A percentile compares a stretch with the other conserved stretches of the same genome.
Conservation (phyloP, 345 rosid genomes). For the Pistacia integerrima region DNA sequence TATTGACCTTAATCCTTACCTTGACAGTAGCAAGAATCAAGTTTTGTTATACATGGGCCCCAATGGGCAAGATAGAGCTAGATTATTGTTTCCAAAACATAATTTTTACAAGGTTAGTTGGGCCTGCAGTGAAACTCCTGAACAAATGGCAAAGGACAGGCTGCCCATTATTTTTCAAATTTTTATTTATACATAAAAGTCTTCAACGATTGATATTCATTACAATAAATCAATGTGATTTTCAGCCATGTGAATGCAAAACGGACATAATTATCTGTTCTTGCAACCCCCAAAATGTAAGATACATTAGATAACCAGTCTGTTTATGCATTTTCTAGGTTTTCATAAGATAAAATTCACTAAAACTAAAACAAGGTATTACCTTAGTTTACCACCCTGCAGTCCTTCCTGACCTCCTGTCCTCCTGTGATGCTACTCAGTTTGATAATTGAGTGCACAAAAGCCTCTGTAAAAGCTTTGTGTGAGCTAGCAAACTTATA, state of each 20-base stretch:
- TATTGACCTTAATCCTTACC: no score
- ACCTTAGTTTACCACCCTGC: conserved; percentile 43
- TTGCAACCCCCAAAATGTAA: neutral
- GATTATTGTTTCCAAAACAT: no score
- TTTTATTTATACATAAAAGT: no score
- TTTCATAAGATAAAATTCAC: conserved; percentile 4
- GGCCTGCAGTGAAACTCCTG: no score
- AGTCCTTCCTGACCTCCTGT: conserved; percentile 50
- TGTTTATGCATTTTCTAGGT: conserved; percentile 8
- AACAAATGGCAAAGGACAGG: no score
- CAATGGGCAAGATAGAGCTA: no score
- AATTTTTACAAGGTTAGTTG: no score
- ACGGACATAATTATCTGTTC: neutral
- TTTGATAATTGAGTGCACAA: conserved; percentile 45
- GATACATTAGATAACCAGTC: conserved; percentile 6
- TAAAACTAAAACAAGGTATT: conserved; percentile 7
- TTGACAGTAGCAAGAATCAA: no score
- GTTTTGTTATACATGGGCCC: no score
- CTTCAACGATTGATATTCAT: no score
- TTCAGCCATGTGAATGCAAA: conserved; percentile 2
- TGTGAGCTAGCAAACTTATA: conserved; percentile 38
- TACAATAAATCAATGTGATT: neutral
- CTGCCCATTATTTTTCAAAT: no score
- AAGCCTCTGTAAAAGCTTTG: conserved; percentile 33
- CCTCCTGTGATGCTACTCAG: conserved; percentile 55